A percentile compares a stretch with the other conserved stretches of the same genome.
These are phyloP conservation scores for Pyrenophora seminiperda DNA, from an alignment of 2,329 filamentous ascomycete genomes.

Conservation along the genomic window DNA sequence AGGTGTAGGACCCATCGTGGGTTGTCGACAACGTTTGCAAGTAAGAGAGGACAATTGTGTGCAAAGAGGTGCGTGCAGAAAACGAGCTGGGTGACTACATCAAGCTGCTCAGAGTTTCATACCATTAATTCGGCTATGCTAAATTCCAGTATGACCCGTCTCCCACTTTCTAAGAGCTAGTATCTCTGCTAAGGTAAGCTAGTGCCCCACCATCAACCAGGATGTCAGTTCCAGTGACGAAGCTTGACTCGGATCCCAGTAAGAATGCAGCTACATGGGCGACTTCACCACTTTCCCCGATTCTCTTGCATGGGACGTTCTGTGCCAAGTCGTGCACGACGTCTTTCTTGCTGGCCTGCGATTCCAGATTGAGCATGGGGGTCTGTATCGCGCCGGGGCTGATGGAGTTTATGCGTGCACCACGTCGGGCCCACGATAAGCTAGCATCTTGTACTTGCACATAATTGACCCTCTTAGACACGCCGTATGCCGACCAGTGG, in stretches of 20 bases:
- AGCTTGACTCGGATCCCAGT: background rate
- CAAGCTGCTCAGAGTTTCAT: conserved; percentile 2
- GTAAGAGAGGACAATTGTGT: conserved; percentile 1
- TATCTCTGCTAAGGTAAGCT: conserved; percentile 5
- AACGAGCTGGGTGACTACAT: background rate
- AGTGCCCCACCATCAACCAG: conserved; percentile 2
- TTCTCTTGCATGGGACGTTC: background rate
- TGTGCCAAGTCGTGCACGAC: background rate
- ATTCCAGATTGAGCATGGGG: background rate
- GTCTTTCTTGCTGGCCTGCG: background rate
- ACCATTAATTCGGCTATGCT: conserved; percentile 1
- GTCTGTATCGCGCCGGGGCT: conserved; percentile 1
- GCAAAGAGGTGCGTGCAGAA: background rate
- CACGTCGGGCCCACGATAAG: background rate
- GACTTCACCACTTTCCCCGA: background rate
- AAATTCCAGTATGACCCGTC: background rate
- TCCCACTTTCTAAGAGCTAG: conserved; percentile 2
- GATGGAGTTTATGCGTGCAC: background rate
- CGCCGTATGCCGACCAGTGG: conserved; percentile 1
- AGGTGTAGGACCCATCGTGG: conserved; percentile 1
- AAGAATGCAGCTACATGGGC: background rate
- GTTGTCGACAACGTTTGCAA: conserved; percentile 1
- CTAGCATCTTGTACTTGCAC: conserved; percentile 3
- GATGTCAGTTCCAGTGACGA: conserved; percentile 1
- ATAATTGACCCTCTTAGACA: background rate